Evolutionary conservation across 2,329 filamentous ascomycete genomes (phyloP).

Genomic region (Dothiorella sarmentorum): DNA sequence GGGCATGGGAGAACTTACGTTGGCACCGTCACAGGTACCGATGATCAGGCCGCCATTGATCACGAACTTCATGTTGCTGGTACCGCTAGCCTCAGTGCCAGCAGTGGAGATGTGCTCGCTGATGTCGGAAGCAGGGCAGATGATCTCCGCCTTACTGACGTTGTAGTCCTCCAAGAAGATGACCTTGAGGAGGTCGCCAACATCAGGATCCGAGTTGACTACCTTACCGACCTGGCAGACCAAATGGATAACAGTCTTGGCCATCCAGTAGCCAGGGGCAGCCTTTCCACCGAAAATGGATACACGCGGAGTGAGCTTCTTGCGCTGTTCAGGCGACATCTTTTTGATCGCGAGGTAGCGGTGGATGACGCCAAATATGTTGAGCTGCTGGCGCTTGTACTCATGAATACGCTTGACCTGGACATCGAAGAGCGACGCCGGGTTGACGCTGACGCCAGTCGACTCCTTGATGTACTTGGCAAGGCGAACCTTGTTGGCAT

Average conservation of each 20-base stretch:
- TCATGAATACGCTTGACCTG: conserved; percentile 99
- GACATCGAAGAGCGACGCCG: conserved; percentile 85
- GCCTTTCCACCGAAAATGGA: conserved; percentile 98
- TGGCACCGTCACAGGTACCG: conserved; percentile 95
- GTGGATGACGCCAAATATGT: conserved; percentile 97
- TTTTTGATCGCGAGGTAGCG: conserved; percentile 87
- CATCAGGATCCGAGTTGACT: conserved; percentile 87
- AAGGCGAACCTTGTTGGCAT: conserved; percentile 87
- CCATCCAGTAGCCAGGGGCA: conserved; percentile 99
- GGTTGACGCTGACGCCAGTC: conserved; percentile 79
- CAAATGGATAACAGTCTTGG: conserved; percentile 96
- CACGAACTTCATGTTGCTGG: conserved; percentile 99
- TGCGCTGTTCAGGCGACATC: conserved; percentile 76
- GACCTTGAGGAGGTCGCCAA: conserved; percentile 93
- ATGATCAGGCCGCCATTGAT: conserved; percentile 96
- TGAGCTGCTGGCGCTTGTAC: conserved; percentile 98
- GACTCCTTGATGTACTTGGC: conserved; percentile 86
- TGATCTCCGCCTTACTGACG: conserved; percentile 98
- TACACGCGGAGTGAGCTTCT: conserved; percentile 82
- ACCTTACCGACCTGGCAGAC: conserved; percentile 88
- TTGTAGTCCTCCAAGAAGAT: conserved; percentile 99
- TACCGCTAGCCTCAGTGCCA: conserved; percentile 83
- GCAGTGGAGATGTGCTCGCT: conserved; percentile 99
- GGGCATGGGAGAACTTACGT: conserved; percentile 59
- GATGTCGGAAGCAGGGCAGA: conserved; percentile 88